phyloP scores from a whole-genome alignment of 2,329 filamentous ascomycete species.

The Purpureocillium takamizusanense region DNA sequence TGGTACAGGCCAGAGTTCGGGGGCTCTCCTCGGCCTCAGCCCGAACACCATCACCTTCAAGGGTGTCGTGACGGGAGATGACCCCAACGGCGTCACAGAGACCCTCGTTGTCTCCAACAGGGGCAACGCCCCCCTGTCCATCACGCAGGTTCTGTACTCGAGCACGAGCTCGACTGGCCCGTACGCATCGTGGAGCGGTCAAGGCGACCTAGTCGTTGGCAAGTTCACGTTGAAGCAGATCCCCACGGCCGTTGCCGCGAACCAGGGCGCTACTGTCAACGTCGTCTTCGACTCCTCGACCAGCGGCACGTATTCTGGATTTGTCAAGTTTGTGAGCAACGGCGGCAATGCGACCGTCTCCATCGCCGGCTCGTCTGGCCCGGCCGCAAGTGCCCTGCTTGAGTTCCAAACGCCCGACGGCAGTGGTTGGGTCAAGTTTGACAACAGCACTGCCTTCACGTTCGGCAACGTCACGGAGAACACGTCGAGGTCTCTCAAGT shows the following conservation, averaged over 20 bases:
- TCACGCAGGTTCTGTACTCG: conserved; percentile 36
- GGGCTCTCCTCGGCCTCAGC: conserved; percentile 34
- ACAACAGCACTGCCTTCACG: conserved; percentile 32
- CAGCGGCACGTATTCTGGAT: conserved; percentile 39
- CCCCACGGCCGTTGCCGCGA: conserved; percentile 32
- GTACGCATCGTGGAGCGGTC: conserved; percentile 26
- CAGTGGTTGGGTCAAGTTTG: conserved; percentile 38
- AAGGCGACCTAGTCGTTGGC: conserved; percentile 28
- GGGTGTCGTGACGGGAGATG: conserved; percentile 35
- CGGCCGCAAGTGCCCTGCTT: conserved; percentile 37
- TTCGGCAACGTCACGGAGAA: conserved; percentile 49
- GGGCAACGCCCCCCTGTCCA: conserved; percentile 35
- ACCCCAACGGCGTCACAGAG: conserved; percentile 27
- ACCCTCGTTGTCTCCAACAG: conserved; percentile 39
- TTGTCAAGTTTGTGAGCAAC: conserved; percentile 34
- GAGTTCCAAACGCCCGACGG: conserved; percentile 47
- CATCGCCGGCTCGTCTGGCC: conserved; percentile 39
- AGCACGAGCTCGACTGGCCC: conserved; percentile 33
- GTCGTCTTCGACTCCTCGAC: conserved; percentile 37
- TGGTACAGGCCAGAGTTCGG: conserved; percentile 37
- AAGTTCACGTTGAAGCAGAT: conserved; percentile 39
- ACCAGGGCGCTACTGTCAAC: conserved; percentile 26
- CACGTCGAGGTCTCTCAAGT: conserved; percentile 32
- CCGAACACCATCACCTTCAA: conserved; percentile 40
- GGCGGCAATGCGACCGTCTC: conserved; percentile 40